Conservation (phyloP, 1,139 yeast genomes). For the Candida glucosophila region DNA sequence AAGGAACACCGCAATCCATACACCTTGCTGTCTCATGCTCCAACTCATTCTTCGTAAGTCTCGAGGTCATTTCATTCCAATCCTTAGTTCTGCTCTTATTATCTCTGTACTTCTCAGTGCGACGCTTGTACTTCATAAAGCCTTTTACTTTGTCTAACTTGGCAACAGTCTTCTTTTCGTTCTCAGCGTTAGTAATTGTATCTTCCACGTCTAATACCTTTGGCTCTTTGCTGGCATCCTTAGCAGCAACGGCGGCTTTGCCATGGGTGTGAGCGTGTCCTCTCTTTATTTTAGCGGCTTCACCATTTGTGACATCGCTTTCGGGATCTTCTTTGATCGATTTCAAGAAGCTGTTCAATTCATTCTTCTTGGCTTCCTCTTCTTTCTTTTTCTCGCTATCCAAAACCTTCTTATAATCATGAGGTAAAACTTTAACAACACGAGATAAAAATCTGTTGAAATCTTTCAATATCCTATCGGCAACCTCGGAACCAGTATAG, state of each 20-base stretch:
- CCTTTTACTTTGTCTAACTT: slow-evolving; percentile 81
- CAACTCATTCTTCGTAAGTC: slow-evolving; percentile 80
- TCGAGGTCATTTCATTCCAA: slow-evolving; percentile 85
- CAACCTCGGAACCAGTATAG: slow-evolving; percentile 87
- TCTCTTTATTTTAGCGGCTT: slow-evolving; percentile 46
- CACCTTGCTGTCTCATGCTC: slow-evolving; percentile 95
- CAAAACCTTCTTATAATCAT: slow-evolving; percentile 83
- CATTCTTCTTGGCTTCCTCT: slow-evolving; percentile 60
- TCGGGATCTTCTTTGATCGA: slow-evolving; percentile 73
- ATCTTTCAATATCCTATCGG: slow-evolving; percentile 72
- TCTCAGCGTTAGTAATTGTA: slow-evolving; percentile 60
- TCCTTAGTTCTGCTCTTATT: slow-evolving; percentile 73
- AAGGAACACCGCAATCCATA: slow-evolving; percentile 99
- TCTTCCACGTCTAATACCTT: slow-evolving; percentile 86
- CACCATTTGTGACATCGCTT: slow-evolving; percentile 85
- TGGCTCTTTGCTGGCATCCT: slow-evolving; percentile 55
- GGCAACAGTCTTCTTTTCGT: slow-evolving; percentile 54
- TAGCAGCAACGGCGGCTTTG: slow-evolving; percentile 15
- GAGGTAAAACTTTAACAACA: slow-evolving; percentile 89
- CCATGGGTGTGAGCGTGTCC: slow-evolving; percentile 35
- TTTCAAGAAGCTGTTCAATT: slow-evolving; percentile 49
- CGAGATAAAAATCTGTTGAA: slow-evolving; percentile 84
- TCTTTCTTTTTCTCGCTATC: slow-evolving; percentile 66
- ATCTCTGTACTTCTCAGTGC: slow-evolving; percentile 78
- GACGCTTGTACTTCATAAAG: slow-evolving; percentile 87